Evolutionary conservation across 192 early-diverging fungal species (phyloP).

Genomic region (Podila horticola): DNA sequence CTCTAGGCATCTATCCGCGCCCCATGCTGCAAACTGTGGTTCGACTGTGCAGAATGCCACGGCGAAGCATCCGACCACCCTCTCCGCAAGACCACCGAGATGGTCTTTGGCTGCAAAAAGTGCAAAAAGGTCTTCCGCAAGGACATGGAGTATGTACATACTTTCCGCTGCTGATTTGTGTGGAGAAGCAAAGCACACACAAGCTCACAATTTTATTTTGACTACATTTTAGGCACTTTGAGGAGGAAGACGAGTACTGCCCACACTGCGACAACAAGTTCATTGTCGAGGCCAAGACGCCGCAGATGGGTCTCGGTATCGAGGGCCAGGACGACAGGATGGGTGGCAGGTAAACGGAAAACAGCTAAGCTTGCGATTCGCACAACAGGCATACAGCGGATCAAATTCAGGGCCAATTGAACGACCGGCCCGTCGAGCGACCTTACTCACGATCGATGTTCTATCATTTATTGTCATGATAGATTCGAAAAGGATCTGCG

Average conservation of each 20-base stretch:
- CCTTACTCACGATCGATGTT: background rate
- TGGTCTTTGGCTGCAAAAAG: conserved; percentile 98
- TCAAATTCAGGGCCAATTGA: too few species aligned
- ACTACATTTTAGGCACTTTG: conserved; percentile 72
- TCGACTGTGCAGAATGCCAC: conserved; percentile 97
- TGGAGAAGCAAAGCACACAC: background rate
- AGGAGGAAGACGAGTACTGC: conserved; percentile 97
- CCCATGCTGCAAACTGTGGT: conserved; percentile 95
- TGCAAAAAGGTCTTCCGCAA: conserved; percentile 99
- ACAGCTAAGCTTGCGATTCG: background rate
- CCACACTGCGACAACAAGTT: conserved; percentile 99
- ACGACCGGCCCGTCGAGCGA: background rate
- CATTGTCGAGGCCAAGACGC: conserved; percentile 92
- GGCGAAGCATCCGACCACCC: conserved; percentile 80
- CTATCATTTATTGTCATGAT: background rate
- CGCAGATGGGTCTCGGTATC: conserved; percentile 84
- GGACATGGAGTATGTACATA: conserved; percentile 65
- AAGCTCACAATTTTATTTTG: background rate
- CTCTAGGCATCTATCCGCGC: conserved; percentile 89
- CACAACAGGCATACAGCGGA: background rate
- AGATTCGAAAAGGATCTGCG: conserved; percentile 52
- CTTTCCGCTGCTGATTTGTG: background rate
- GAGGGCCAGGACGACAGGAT: conserved; percentile 94
- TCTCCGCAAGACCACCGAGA: conserved; percentile 84
- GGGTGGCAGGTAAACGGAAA: conserved; percentile 60